phyloP scores from a whole-genome alignment of 352 stramenopile species.

The Phytopythium cucurbitacearum region DNA sequence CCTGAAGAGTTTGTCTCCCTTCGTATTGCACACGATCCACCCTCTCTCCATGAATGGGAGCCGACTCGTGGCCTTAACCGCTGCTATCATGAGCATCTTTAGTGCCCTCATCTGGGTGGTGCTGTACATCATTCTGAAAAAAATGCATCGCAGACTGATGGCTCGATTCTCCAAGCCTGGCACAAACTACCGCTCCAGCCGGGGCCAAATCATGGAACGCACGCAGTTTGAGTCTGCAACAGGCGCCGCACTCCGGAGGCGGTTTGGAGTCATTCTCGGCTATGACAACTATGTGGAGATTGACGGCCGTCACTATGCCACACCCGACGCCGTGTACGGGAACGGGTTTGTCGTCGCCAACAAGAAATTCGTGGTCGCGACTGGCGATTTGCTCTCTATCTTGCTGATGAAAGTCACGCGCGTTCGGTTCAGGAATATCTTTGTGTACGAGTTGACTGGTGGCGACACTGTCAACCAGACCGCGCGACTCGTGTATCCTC shows the following conservation, averaged over 20 bases:
- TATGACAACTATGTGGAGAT: conserved; percentile 28
- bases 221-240: conserved; percentile 25
- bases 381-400: conserved; percentile 25
- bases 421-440: conserved; percentile 35
- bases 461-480: conserved; percentile 22
- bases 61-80: conserved; percentile 7
- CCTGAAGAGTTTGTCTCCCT: conserved; percentile 10
- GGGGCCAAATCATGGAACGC: conserved; percentile 12
- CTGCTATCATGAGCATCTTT: conserved; percentile 18
- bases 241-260: conserved; percentile 15
- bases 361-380: conserved; percentile 29
- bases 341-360: conserved; percentile 39
- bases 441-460: conserved; percentile 29
- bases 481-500: conserved; percentile 23
- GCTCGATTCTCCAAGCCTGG: background rate
- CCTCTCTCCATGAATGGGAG: conserved; percentile 8
- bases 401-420: conserved; percentile 34
- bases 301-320: conserved; percentile 24
- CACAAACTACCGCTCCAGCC: background rate
- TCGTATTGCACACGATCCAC: conserved; percentile 17
- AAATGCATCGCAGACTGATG: conserved; percentile 10
- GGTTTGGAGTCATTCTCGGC: conserved; percentile 15
- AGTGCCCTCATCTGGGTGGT: conserved; percentile 11
- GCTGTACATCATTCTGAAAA: conserved; percentile 18
- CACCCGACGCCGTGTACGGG: conserved; percentile 34